Percentiles rank a stretch among this genome's conserved stretches.
Evolutionary conservation across 2,329 filamentous ascomycete genomes (phyloP).

Genomic region (Huntiella savannae): DNA sequence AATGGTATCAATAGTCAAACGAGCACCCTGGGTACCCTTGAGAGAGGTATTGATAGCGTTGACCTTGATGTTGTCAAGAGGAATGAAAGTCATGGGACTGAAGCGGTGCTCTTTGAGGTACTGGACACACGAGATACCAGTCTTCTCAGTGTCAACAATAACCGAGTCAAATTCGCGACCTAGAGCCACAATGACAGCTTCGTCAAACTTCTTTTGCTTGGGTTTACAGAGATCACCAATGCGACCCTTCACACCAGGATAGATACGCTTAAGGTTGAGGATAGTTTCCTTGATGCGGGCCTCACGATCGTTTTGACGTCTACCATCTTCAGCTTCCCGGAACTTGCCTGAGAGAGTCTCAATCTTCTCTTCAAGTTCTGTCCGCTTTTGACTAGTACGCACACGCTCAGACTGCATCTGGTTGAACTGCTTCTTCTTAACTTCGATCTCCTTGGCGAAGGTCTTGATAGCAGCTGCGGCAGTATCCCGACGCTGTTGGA

Average conservation of each 20-base stretch:
- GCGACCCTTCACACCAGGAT: constrained; percentile 76
- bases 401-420: constrained; percentile 67
- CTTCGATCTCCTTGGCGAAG: constrained; percentile 57
- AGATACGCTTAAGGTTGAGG: constrained; percentile 70
- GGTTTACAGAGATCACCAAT: constrained; percentile 85
- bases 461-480: constrained; percentile 45
- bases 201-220: constrained; percentile 91
- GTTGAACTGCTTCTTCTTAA: constrained; percentile 83
- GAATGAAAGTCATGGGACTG: constrained; percentile 82
- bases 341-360: constrained; percentile 63
- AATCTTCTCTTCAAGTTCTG: constrained; percentile 82
- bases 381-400: constrained; percentile 60
- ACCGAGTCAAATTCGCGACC: constrained; percentile 88
- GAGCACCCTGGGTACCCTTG: constrained; percentile 70
- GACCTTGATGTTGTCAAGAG: constrained; percentile 92
- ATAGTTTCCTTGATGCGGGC: constrained; percentile 64
- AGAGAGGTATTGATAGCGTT: constrained; percentile 76
- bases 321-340: constrained; percentile 68
- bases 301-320: constrained; percentile 71
- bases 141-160: constrained; percentile 88
- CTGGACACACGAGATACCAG: constrained; percentile 80
- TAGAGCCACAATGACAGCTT: constrained; percentile 79
- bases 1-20: constrained; percentile 87
- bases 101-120: constrained; percentile 82
- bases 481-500: constrained; percentile 47